These are phyloP conservation scores for Nannochloropsis limnetica DNA, from an alignment of 352 stramenopile genomes.

Conservation along the genomic window DNA sequence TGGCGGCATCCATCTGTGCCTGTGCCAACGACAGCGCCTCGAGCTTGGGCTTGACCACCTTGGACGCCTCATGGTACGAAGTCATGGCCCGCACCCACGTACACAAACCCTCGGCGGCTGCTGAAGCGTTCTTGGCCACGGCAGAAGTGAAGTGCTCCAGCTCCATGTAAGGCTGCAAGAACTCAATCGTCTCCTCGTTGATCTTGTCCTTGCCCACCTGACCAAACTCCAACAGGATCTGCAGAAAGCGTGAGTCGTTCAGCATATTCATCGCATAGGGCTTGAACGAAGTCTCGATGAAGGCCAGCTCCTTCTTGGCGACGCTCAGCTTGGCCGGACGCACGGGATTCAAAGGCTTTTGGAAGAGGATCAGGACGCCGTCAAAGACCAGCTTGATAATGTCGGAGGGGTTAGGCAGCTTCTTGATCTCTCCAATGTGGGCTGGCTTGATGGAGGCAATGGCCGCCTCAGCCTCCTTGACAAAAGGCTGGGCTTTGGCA, in stretches of 20 bases:
- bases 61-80: constrained; percentile 95
- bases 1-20: constrained; percentile 89
- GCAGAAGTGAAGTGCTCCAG: constrained; percentile 84
- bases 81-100: constrained; percentile 96
- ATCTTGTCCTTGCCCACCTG: constrained; percentile 91
- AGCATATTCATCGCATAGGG: constrained; percentile 86
- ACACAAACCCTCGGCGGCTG: constrained; percentile 87
- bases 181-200: constrained; percentile 97
- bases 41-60: constrained; percentile 97
- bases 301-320: constrained; percentile 89
- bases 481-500: constrained; percentile 92
- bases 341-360: constrained; percentile 75
- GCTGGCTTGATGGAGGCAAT: constrained; percentile 94
- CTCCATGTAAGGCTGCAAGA: constrained; percentile 91
- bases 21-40: constrained; percentile 89
- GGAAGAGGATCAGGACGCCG: constrained; percentile 91
- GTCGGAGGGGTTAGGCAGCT: constrained; percentile 89
- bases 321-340: constrained; percentile 87
- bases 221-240: constrained; percentile 88
- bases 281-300: constrained; percentile 92
- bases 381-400: constrained; percentile 98
- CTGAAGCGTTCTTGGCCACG: constrained; percentile 91
- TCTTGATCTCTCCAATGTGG: constrained; percentile 97
- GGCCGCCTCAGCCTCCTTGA: constrained; percentile 90
- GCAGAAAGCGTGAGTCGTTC: constrained; percentile 89